These are phyloP conservation scores for Colletotrichum tofieldiae DNA, from an alignment of 2,329 filamentous ascomycete species.

Conservation along the genomic window DNA sequence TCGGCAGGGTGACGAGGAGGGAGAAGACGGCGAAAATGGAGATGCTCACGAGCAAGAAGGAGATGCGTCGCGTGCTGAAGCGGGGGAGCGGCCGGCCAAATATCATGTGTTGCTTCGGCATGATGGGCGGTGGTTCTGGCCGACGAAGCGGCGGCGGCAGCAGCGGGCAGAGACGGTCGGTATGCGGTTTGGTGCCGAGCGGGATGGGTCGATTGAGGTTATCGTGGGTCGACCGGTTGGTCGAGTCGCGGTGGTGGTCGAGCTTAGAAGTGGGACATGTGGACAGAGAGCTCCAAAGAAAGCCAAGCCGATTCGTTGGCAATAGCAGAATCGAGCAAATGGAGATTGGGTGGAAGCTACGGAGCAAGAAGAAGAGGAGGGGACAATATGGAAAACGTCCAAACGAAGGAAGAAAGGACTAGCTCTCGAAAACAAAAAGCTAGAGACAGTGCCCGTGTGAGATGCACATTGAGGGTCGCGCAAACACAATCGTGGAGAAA, in stretches of 20 bases:
- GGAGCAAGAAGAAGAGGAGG: neutral
- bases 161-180: constrained; percentile 5
- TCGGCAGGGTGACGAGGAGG: constrained; percentile 68
- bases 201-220: constrained; percentile 22
- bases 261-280: constrained; percentile 33
- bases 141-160: constrained; percentile 23
- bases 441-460: constrained; percentile 4
- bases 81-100: constrained; percentile 66
- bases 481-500: neutral
- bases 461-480: neutral
- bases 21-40: constrained; percentile 69
- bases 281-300: constrained; percentile 19
- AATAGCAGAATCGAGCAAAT: neutral
- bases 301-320: constrained; percentile 24
- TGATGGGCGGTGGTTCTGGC: constrained; percentile 42
- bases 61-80: constrained; percentile 67
- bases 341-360: neutral
- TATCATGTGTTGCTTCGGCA: constrained; percentile 53
- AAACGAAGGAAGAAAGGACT: constrained; percentile 25
- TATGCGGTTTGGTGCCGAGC: constrained; percentile 1
- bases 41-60: constrained; percentile 65
- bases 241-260: constrained; percentile 8
- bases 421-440: neutral
- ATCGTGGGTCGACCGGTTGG: constrained; percentile 11
- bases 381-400: neutral